phyloP scores from a whole-genome alignment of 805 yeast species.

The Starmerella vitae region DNA sequence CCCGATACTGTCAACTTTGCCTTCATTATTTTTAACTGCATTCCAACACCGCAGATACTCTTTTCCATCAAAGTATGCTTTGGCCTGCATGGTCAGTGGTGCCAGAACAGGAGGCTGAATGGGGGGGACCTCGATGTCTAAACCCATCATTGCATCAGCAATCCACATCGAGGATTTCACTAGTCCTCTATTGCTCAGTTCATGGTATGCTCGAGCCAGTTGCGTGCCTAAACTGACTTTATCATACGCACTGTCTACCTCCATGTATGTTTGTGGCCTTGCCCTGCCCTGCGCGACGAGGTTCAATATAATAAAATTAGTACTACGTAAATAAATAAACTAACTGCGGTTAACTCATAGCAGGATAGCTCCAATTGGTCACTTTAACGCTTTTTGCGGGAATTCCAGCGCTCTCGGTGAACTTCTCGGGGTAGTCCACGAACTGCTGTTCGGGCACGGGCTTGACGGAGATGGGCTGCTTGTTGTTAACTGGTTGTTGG shows the following conservation, averaged over 20 bases:
- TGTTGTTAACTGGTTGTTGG: background rate
- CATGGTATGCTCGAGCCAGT: slow-evolving; percentile 28
- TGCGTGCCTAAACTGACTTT: background rate
- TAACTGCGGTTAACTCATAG: no score
- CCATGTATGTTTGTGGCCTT: no score
- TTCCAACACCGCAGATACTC: slow-evolving; percentile 72
- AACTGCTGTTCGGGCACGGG: background rate
- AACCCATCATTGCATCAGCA: slow-evolving; percentile 64
- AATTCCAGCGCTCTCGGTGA: background rate
- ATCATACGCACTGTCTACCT: no score
- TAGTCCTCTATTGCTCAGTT: slow-evolving; percentile 45
- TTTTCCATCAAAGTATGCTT: slow-evolving; percentile 61
- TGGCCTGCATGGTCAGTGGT: slow-evolving; percentile 50
- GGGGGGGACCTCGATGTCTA: slow-evolving; percentile 24
- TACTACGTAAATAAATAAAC: no score
- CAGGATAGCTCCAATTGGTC: background rate
- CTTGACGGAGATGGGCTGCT: background rate
- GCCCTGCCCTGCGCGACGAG: no score
- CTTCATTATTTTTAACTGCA: slow-evolving; percentile 36
- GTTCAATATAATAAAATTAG: no score
- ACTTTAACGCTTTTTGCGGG: slow-evolving; percentile 1
- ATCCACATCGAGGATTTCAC: slow-evolving; percentile 59
- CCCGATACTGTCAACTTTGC: slow-evolving; percentile 27
- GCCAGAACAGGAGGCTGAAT: slow-evolving; percentile 12
- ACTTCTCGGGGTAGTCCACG: slow-evolving; percentile 1